Conservation (phyloP, 768 basidiomycete genomes). For the Phaeotremella fagi region DNA sequence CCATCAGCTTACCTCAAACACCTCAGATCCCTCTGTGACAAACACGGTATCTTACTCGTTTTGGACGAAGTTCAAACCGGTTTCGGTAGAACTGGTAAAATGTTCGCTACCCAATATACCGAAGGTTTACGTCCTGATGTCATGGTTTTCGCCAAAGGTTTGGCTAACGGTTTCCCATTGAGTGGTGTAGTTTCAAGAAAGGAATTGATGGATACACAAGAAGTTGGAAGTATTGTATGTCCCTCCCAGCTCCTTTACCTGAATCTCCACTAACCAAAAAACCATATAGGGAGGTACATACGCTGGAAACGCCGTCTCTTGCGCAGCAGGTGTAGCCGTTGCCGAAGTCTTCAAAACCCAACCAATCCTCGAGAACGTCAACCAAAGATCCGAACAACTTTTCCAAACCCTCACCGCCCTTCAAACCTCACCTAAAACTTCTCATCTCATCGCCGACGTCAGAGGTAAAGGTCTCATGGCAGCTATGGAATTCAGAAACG, state of each 20-base stretch:
- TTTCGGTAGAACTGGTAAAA: constrained; percentile 76
- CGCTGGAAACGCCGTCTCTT: constrained; percentile 85
- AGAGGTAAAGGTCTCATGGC: constrained; percentile 88
- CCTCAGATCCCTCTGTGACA: constrained; percentile 76
- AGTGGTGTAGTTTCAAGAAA: constrained; percentile 75
- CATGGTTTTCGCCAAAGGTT: constrained; percentile 76
- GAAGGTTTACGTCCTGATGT: constrained; percentile 76
- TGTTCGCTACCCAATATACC: constrained; percentile 58
- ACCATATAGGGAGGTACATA: constrained; percentile 35
- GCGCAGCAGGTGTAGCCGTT: constrained; percentile 83
- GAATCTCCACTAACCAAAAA: neutral
- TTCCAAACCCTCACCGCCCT: constrained; percentile 60
- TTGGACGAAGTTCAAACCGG: constrained; percentile 65
- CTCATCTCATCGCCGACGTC: constrained; percentile 69
- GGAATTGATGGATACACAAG: constrained; percentile 72
- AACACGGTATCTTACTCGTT: constrained; percentile 70
- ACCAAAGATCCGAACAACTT: constrained; percentile 67
- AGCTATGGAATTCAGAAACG: constrained; percentile 58
- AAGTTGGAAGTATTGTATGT: constrained; percentile 60
- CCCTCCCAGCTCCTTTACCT: constrained; percentile 4
- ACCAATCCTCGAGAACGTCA: constrained; percentile 74
- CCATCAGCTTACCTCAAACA: constrained; percentile 74
- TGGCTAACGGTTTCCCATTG: constrained; percentile 77
- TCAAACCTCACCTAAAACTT: constrained; percentile 55
- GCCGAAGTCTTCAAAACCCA: constrained; percentile 72